phyloP scores from a whole-genome alignment of 352 stramenopile species.

The Phytopythium cucurbitacearum region DNA sequence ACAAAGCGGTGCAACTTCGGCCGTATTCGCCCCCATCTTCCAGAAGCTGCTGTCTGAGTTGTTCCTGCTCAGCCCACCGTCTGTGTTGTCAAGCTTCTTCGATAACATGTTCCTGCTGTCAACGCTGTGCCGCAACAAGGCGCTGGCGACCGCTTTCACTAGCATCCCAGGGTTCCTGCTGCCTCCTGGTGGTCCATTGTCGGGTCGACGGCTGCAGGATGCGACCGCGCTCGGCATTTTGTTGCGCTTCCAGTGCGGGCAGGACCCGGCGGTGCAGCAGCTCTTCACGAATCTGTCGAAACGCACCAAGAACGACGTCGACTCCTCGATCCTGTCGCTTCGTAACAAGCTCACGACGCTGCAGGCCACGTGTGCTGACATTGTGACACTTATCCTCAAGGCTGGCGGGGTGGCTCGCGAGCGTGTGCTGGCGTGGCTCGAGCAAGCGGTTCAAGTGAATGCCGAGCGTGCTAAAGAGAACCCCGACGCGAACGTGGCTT shows the following conservation, averaged over 20 bases:
- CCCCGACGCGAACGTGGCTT: slow-evolving; percentile 56
- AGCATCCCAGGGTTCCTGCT: slow-evolving; percentile 69
- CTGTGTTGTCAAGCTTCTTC: slow-evolving; percentile 74
- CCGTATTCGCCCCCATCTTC: slow-evolving; percentile 68
- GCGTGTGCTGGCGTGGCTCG: slow-evolving; percentile 67
- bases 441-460: slow-evolving; percentile 72
- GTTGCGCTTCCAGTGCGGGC: slow-evolving; percentile 65
- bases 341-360: slow-evolving; percentile 69
- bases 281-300: slow-evolving; percentile 86
- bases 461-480: slow-evolving; percentile 77
- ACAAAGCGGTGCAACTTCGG: slow-evolving; percentile 37
- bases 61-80: slow-evolving; percentile 76
- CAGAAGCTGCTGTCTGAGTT: slow-evolving; percentile 77
- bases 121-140: slow-evolving; percentile 62
- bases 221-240: slow-evolving; percentile 73
- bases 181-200: slow-evolving; percentile 21
- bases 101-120: slow-evolving; percentile 66
- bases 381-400: slow-evolving; percentile 70
- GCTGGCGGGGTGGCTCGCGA: slow-evolving; percentile 49
- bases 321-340: slow-evolving; percentile 62
- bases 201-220: slow-evolving; percentile 68
- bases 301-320: slow-evolving; percentile 71
- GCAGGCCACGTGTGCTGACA: slow-evolving; percentile 49
- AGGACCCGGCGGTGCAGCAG: slow-evolving; percentile 70
- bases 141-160: slow-evolving; percentile 56